These are phyloP conservation scores for Olyra latifolia DNA, from an alignment of 176 grass and related monocot species.

Conservation along the genomic window DNA sequence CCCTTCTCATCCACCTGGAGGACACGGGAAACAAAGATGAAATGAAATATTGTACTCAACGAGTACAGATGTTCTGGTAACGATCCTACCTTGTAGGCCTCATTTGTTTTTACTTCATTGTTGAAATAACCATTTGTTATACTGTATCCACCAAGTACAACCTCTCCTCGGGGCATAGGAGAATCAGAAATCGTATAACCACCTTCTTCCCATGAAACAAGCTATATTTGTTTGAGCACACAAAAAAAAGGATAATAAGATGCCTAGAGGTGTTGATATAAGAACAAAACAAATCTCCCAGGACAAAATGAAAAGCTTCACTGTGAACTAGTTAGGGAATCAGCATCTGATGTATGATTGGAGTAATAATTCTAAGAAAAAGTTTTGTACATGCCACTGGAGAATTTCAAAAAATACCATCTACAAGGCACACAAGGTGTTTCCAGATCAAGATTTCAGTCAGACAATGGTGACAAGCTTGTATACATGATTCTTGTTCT, in stretches of 20 bases:
- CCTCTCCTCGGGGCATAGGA: constrained; percentile 82
- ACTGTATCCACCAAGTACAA: constrained; percentile 68
- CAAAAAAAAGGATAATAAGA: constrained; percentile 10
- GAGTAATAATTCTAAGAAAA: neutral
- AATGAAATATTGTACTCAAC: neutral
- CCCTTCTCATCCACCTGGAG: constrained; percentile 72
- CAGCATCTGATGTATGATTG: neutral
- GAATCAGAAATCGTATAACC: constrained; percentile 75
- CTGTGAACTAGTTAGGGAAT: neutral
- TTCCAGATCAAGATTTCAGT: neutral
- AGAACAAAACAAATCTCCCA: neutral
- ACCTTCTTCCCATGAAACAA: constrained; percentile 84
- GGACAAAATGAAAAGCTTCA: neutral
- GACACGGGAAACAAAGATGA: neutral
- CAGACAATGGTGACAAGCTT: neutral
- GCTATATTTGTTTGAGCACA: constrained; percentile 41
- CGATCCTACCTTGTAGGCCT: constrained; percentile 65
- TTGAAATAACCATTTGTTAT: constrained; percentile 86
- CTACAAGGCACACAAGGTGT: neutral
- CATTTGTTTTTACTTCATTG: constrained; percentile 79
- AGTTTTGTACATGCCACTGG: neutral
- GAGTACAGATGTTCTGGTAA: neutral
- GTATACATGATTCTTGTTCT: neutral
- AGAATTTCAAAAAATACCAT: neutral
- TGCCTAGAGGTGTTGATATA: neutral